Conservation (phyloP, 2,329 filamentous ascomycete species). For the Didymella keratinophila region DNA sequence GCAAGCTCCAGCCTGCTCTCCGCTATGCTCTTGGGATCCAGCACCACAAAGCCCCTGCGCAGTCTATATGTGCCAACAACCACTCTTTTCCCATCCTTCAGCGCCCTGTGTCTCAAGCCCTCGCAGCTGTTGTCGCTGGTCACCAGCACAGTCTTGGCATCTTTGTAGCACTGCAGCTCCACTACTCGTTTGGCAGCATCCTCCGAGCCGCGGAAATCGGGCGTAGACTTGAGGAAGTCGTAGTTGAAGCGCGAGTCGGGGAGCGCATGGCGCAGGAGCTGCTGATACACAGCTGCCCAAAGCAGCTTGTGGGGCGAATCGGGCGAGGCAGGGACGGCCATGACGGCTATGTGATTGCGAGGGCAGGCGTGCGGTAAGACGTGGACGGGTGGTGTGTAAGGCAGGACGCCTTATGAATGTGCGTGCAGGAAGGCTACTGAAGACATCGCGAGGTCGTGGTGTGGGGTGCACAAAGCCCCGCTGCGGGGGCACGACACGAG, state of each 20-base stretch:
- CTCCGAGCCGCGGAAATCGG: conserved; percentile 53
- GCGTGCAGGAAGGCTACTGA: not conserved
- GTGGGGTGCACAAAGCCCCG: conserved; percentile 8
- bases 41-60: conserved; percentile 53
- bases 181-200: conserved; percentile 45
- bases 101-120: conserved; percentile 48
- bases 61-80: conserved; percentile 55
- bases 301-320: conserved; percentile 30
- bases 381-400: not conserved
- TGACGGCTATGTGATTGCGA: conserved; percentile 11
- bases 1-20: conserved; percentile 43
- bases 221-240: conserved; percentile 55
- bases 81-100: conserved; percentile 53
- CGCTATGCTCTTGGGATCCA: conserved; percentile 49
- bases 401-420: not conserved
- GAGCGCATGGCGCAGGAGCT: conserved; percentile 50
- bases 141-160: conserved; percentile 49
- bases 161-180: conserved; percentile 44
- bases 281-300: conserved; percentile 45
- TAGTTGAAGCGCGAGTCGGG: conserved; percentile 56
- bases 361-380: not conserved
- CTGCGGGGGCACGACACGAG: conserved; percentile 9
- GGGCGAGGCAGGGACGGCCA: conserved; percentile 27
- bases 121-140: conserved; percentile 58
- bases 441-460: not conserved